Percentiles rank a stretch among this genome's conserved stretches.
Conservation (phyloP, 768 basidiomycete species). For the Leccinellum rugosiceps region DNA sequence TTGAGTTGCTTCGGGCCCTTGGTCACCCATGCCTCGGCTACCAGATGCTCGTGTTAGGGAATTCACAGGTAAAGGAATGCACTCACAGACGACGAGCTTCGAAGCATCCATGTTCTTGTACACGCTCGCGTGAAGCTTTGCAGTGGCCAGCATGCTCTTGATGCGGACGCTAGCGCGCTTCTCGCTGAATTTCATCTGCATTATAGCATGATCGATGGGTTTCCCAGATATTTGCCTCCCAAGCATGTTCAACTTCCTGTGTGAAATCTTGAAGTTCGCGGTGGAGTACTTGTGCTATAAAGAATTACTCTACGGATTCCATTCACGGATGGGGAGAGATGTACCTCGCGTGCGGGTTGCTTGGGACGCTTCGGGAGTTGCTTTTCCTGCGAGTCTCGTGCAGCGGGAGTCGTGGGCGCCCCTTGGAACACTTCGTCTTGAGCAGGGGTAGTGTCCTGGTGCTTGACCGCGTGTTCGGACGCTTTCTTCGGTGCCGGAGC, state of each 20-base stretch:
- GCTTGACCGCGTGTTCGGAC: conserved; percentile 41
- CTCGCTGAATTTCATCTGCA: conserved; percentile 96
- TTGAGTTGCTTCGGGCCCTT: conserved; percentile 68
- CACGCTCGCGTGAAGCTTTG: conserved; percentile 77
- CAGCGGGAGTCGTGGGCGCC: conserved; percentile 13
- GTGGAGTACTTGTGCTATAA: conserved; percentile 90
- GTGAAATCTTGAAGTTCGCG: conserved; percentile 89
- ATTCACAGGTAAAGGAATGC: background rate
- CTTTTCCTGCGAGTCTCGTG: conserved; percentile 11
- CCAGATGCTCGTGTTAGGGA: conserved; percentile 5
- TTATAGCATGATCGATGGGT: conserved; percentile 91
- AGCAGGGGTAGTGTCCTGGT: conserved; percentile 30
- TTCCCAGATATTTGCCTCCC: conserved; percentile 84
- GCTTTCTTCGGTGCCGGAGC: conserved; percentile 43
- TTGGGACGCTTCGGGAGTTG: conserved; percentile 16
- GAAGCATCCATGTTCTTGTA: conserved; percentile 71
- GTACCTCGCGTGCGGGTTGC: conserved; percentile 30
- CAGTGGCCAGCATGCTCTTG: conserved; percentile 83
- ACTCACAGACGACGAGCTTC: conserved; percentile 81
- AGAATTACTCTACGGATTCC: conserved; percentile 5
- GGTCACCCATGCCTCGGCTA: conserved; percentile 93
- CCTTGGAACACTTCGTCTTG: conserved; percentile 47
- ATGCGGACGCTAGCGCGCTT: conserved; percentile 86
- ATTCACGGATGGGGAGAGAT: background rate
- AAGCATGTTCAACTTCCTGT: conserved; percentile 88